Evolutionary conservation across 1,139 yeast genomes (phyloP).

Genomic region (Taphrina betulina): DNA sequence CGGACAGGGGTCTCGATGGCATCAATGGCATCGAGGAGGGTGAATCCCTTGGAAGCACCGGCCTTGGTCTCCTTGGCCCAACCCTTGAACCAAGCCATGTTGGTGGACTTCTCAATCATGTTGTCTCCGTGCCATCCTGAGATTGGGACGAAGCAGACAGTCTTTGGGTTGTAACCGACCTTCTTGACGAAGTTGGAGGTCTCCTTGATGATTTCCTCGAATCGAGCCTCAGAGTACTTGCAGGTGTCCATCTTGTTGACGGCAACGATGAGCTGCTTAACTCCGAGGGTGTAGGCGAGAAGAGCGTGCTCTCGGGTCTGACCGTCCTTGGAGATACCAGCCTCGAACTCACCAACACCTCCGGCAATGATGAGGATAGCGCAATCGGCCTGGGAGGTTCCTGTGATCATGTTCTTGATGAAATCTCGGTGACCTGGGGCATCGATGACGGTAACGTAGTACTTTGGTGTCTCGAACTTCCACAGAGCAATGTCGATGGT

Average conservation of each 20-base stretch:
- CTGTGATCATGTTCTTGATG: constrained; percentile 92
- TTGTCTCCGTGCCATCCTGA: constrained; percentile 95
- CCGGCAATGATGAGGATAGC: constrained; percentile 88
- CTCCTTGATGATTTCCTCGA: constrained; percentile 79
- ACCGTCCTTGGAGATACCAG: constrained; percentile 91
- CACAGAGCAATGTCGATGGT: constrained; percentile 91
- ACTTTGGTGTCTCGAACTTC: constrained; percentile 95
- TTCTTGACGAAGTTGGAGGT: constrained; percentile 85
- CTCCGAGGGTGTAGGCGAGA: constrained; percentile 88
- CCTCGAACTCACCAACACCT: constrained; percentile 93
- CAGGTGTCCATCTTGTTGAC: constrained; percentile 94
- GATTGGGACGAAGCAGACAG: constrained; percentile 88
- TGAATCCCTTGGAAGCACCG: constrained; percentile 73
- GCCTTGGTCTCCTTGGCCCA: constrained; percentile 83
- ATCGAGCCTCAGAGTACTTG: constrained; percentile 79
- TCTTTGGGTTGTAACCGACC: constrained; percentile 91
- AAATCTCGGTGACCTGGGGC: constrained; percentile 98
- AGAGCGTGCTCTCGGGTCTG: constrained; percentile 94
- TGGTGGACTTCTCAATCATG: constrained; percentile 79
- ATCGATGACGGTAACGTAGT: constrained; percentile 88
- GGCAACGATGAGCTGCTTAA: constrained; percentile 82
- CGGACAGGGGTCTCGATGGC: constrained; percentile 81
- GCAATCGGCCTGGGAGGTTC: constrained; percentile 94
- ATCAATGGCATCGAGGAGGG: constrained; percentile 83
- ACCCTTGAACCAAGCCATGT: constrained; percentile 92